Evolutionary conservation across 371 early-diverging fungal genomes (phyloP).

Genomic region (Zychaea mexicana): DNA sequence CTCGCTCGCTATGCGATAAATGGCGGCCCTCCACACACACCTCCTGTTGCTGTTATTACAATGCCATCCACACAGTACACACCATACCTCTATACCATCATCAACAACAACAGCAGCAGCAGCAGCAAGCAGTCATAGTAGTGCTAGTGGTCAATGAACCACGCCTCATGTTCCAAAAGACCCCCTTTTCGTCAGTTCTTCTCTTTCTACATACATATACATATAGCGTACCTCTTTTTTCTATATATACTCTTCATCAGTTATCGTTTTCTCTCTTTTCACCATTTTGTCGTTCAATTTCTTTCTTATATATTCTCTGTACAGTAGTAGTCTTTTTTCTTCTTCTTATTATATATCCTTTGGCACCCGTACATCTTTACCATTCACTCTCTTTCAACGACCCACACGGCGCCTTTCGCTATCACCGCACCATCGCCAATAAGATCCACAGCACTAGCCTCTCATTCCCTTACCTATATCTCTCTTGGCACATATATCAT

Average conservation of each 20-base stretch:
- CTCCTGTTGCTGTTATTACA: not conserved
- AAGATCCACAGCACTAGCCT: too few species aligned
- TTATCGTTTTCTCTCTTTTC: conserved; percentile 9
- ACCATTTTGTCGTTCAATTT: conserved; percentile 1
- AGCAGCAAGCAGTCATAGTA: too few species aligned
- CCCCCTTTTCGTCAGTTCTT: not conserved
- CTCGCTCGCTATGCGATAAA: conserved; percentile 14
- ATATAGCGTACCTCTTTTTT: not conserved
- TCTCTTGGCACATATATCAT: not conserved
- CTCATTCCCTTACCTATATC: too few species aligned
- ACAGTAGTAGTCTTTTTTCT: conserved; percentile 6
- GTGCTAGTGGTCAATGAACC: too few species aligned
- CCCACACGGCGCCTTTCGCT: too few species aligned
- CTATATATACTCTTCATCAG: not conserved
- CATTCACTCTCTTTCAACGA: conserved; percentile 2
- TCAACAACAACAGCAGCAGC: too few species aligned
- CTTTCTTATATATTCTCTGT: not conserved
- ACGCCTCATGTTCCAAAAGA: not conserved
- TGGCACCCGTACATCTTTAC: too few species aligned
- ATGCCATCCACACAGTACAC: too few species aligned
- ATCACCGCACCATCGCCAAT: too few species aligned
- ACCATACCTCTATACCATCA: too few species aligned
- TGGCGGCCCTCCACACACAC: not conserved
- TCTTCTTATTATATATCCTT: not conserved
- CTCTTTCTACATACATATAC: not conserved